These are phyloP conservation scores for Auricularia cornea DNA, from an alignment of 768 basidiomycete genomes.

Conservation along the genomic window DNA sequence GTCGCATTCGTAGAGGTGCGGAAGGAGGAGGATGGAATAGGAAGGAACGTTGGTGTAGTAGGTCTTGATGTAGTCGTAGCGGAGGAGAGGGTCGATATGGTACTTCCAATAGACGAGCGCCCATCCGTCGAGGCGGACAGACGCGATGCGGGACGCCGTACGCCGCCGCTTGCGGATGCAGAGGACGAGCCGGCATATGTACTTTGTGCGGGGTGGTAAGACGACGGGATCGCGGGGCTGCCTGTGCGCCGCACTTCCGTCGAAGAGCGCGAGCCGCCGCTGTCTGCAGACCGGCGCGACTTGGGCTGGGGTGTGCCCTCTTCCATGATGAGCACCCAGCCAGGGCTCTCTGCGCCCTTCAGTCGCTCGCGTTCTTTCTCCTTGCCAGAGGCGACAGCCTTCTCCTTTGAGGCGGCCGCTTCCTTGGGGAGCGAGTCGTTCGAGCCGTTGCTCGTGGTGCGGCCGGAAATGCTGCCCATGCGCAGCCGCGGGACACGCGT, in stretches of 20 bases:
- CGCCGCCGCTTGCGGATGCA: conserved; percentile 30
- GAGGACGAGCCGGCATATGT: conserved; percentile 35
- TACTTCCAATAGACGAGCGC: conserved; percentile 32
- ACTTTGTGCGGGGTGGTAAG: conserved; percentile 45
- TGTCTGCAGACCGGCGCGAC: conserved; percentile 58
- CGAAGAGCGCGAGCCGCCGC: conserved; percentile 26
- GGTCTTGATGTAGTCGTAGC: conserved; percentile 60
- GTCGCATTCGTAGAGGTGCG: neutral
- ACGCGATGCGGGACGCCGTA: conserved; percentile 63
- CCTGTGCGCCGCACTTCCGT: conserved; percentile 52
- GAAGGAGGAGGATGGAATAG: neutral
- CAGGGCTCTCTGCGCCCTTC: conserved; percentile 21
- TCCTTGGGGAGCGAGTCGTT: neutral
- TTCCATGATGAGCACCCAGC: conserved; percentile 88
- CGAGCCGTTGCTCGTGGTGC: conserved; percentile 1
- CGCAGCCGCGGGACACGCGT: conserved; percentile 78
- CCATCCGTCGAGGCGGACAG: conserved; percentile 51
- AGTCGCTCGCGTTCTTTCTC: conserved; percentile 2
- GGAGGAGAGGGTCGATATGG: conserved; percentile 20
- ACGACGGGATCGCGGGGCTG: conserved; percentile 40
- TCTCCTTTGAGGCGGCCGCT: neutral
- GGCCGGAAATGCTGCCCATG: conserved; percentile 64
- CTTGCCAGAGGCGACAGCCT: neutral
- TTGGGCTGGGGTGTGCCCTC: conserved; percentile 27
- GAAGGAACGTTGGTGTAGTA: conserved; percentile 63